phyloP scores from a whole-genome alignment of 1,139 yeast species.

The Candida sojae region DNA sequence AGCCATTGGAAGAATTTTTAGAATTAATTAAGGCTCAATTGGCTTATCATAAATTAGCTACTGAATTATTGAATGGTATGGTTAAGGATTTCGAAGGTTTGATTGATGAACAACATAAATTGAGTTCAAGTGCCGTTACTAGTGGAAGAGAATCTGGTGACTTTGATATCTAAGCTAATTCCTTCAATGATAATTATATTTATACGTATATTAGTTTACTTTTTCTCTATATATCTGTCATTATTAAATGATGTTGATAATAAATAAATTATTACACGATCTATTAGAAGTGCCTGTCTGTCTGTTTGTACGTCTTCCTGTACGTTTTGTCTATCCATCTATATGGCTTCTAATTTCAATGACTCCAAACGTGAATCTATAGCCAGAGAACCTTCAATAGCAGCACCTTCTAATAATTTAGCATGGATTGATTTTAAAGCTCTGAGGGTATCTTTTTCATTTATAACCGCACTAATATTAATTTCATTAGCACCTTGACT shows the following conservation, averaged over 20 bases:
- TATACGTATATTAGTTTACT: not conserved
- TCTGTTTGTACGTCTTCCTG: not conserved
- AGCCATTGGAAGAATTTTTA: conserved; percentile 67
- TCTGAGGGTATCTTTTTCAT: conserved; percentile 76
- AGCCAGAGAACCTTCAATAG: conserved; percentile 38
- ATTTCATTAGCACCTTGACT: conserved; percentile 98
- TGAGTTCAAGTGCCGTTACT: conserved; percentile 16
- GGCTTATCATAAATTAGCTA: conserved; percentile 78
- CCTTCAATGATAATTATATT: not conserved
- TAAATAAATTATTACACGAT: not conserved
- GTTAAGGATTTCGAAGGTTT: conserved; percentile 65
- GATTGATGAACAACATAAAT: conserved; percentile 47
- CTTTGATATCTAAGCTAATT: conserved; percentile 38
- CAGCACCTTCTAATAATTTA: conserved; percentile 59
- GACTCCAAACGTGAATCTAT: conserved; percentile 41
- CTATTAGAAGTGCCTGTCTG: not conserved
- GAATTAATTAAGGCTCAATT: conserved; percentile 80
- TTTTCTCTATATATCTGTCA: not conserved
- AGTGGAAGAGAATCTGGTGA: conserved; percentile 43
- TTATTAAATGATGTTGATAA: not conserved
- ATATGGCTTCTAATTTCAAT: conserved; percentile 29
- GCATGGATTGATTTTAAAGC: conserved; percentile 88
- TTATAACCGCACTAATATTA: conserved; percentile 92
- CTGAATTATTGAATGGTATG: conserved; percentile 66
- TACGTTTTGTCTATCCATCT: conserved; percentile 6